Percentiles rank a stretch among this genome's conserved stretches.
phyloP scores from a whole-genome alignment of 306 rosid species.

The Dalbergia cochinchinensis region DNA sequence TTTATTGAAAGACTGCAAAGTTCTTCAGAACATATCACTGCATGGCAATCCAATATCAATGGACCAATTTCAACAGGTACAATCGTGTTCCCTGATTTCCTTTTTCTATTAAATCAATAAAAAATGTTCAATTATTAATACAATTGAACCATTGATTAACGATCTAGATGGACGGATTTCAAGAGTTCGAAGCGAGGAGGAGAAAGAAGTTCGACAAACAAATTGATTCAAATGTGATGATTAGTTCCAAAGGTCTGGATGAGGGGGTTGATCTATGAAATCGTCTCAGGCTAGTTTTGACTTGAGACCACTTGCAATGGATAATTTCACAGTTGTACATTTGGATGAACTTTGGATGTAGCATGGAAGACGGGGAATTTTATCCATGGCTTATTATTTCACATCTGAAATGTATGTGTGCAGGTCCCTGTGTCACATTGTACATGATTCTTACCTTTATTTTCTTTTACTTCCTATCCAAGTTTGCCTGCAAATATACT shows the following conservation, averaged over 20 bases:
- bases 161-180: slow-evolving; percentile 87
- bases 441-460: slow-evolving; percentile 28
- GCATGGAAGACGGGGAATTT: slow-evolving; percentile 30
- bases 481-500: slow-evolving; percentile 30
- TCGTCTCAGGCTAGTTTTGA: slow-evolving; percentile 1
- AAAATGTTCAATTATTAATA: slow-evolving; percentile 33
- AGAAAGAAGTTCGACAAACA: slow-evolving; percentile 96
- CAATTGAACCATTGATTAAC: slow-evolving; percentile 30
- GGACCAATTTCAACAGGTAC: slow-evolving; percentile 95
- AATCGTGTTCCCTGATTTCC: slow-evolving; percentile 21
- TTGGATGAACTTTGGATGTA: slow-evolving; percentile 39
- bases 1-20: slow-evolving; percentile 88
- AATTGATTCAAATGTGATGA: slow-evolving; percentile 90
- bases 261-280: slow-evolving; percentile 90
- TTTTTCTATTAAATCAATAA: neutral
- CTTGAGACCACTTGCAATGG: slow-evolving; percentile 5
- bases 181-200: slow-evolving; percentile 92
- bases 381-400: slow-evolving; percentile 32
- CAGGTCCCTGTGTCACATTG: slow-evolving; percentile 37
- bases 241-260: slow-evolving; percentile 90
- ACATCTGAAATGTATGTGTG: slow-evolving; percentile 9
- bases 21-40: slow-evolving; percentile 87
- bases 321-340: slow-evolving; percentile 43
- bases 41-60: slow-evolving; percentile 91
- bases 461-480: neutral